Percentiles rank a stretch among this genome's conserved stretches.
These are phyloP conservation scores for Pyrenophora tritici-repentis DNA, from an alignment of 2,329 filamentous ascomycete genomes.

Conservation along the genomic window DNA sequence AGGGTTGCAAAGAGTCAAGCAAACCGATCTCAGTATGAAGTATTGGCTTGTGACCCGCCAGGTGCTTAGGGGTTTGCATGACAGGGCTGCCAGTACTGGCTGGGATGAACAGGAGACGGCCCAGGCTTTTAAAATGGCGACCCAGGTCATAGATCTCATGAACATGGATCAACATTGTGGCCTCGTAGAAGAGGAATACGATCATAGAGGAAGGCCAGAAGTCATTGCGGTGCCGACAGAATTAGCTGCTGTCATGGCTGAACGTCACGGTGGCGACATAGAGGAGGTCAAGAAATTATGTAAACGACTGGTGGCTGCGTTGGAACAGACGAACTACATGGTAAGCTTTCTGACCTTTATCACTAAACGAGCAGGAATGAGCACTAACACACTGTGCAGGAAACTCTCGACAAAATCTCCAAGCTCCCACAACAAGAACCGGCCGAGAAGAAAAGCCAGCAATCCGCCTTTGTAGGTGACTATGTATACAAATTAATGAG, in stretches of 20 bases:
- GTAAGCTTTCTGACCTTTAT: constrained; percentile 14
- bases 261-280: constrained; percentile 44
- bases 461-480: constrained; percentile 3
- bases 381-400: constrained; percentile 5
- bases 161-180: constrained; percentile 48
- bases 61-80: constrained; percentile 45
- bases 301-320: constrained; percentile 45
- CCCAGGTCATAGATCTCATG: constrained; percentile 49
- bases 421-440: constrained; percentile 2
- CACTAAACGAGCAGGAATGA: no score
- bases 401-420: constrained; percentile 12
- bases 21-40: constrained; percentile 32
- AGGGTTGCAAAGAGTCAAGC: constrained; percentile 32
- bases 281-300: constrained; percentile 50
- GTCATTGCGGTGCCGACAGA: constrained; percentile 52
- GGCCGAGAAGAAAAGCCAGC: constrained; percentile 13
- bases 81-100: constrained; percentile 37
- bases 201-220: constrained; percentile 36
- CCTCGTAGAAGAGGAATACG: constrained; percentile 23
- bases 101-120: constrained; percentile 47
- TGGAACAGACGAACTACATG: constrained; percentile 30
- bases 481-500: constrained; percentile 33
- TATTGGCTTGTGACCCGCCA: constrained; percentile 32
- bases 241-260: constrained; percentile 49
- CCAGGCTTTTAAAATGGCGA: constrained; percentile 47